Conservation (phyloP, 768 basidiomycete species). For the Leccinum arenicola region DNA sequence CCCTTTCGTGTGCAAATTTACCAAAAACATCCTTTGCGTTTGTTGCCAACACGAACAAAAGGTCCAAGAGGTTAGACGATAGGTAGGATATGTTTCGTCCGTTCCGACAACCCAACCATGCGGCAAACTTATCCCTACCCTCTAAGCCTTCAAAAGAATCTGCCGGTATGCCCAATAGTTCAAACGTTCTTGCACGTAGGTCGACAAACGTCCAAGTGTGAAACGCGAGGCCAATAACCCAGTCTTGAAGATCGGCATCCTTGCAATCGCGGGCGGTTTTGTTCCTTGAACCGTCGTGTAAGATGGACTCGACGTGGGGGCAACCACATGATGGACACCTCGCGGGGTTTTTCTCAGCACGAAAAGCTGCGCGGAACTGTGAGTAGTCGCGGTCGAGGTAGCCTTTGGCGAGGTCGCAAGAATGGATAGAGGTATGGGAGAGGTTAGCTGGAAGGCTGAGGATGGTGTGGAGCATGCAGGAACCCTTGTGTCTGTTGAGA, state of each 20-base stretch:
- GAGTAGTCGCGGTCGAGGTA: too few species aligned
- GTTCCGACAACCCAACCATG: not conserved
- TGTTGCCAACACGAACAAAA: too few species aligned
- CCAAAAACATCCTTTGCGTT: too few species aligned
- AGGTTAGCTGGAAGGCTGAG: too few species aligned
- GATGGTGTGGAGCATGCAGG: too few species aligned
- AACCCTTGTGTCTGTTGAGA: too few species aligned
- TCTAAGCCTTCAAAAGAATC: not conserved
- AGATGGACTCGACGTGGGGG: not conserved
- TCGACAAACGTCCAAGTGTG: not conserved
- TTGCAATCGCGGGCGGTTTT: not conserved
- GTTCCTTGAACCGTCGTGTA: not conserved
- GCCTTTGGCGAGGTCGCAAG: too few species aligned
- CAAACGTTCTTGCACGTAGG: not conserved
- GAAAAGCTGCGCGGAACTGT: not conserved
- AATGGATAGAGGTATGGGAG: too few species aligned
- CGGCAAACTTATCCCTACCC: not conserved
- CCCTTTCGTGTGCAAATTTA: too few species aligned
- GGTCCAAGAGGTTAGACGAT: not conserved
- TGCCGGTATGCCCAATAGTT: not conserved
- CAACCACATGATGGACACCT: not conserved
- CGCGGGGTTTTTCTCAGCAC: not conserved
- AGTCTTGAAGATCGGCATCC: not conserved
- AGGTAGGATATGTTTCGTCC: not conserved
- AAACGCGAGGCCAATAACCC: not conserved